Evolutionary conservation across 805 yeast species (phyloP).

Genomic region (Metschnikowia gelsemii): DNA sequence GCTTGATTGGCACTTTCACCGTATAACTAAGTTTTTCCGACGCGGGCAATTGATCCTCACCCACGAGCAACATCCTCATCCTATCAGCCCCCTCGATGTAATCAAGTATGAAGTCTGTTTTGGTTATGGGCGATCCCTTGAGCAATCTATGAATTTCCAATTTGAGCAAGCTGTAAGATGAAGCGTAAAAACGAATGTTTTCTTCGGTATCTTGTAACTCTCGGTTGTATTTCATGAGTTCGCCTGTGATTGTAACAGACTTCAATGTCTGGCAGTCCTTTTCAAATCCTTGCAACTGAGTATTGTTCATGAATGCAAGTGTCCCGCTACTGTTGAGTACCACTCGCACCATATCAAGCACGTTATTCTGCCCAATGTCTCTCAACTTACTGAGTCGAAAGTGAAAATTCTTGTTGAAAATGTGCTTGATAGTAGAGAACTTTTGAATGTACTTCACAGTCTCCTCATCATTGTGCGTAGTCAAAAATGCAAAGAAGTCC

Average conservation of each 20-base stretch:
- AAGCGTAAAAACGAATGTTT: slow-evolving; percentile 48
- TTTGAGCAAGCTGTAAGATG: slow-evolving; percentile 49
- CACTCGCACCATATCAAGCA: slow-evolving; percentile 33
- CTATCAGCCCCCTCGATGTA: slow-evolving; percentile 68
- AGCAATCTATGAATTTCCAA: slow-evolving; percentile 41
- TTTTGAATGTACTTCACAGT: slow-evolving; percentile 28
- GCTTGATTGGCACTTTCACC: slow-evolving; percentile 38
- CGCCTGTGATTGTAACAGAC: slow-evolving; percentile 40
- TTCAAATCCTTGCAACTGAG: slow-evolving; percentile 34
- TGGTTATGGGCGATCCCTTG: slow-evolving; percentile 12
- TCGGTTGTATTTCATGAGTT: slow-evolving; percentile 50
- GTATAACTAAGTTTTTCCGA: slow-evolving; percentile 44
- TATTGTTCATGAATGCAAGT: slow-evolving; percentile 31
- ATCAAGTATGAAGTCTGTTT: slow-evolving; percentile 52
- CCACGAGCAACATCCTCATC: slow-evolving; percentile 60
- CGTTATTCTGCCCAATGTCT: slow-evolving; percentile 15
- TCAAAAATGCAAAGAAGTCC: slow-evolving; percentile 32
- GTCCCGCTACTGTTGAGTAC: slow-evolving; percentile 38
- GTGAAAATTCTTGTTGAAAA: slow-evolving; percentile 28
- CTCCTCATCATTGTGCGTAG: slow-evolving; percentile 40
- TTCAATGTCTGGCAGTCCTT: slow-evolving; percentile 37
- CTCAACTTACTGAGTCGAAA: slow-evolving; percentile 22
- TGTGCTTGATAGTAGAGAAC: slow-evolving; percentile 30
- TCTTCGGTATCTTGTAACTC: slow-evolving; percentile 66
- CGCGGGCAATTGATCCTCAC: slow-evolving; percentile 49